phyloP scores from a whole-genome alignment of 2,329 filamentous ascomycete genomes.

The Fusarium verrucosum region DNA sequence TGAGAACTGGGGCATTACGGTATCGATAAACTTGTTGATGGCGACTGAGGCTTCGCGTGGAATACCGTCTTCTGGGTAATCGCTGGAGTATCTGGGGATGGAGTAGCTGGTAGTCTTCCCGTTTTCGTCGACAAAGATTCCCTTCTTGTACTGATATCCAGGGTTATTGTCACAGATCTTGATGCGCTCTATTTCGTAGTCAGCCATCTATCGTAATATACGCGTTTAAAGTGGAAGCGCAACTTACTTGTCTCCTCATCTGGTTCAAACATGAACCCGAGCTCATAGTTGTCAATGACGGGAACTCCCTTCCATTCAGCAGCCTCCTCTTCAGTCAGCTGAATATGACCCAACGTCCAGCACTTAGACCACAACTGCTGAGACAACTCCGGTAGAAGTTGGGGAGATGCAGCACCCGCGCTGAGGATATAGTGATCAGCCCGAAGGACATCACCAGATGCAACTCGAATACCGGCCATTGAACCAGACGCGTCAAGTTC shows the following conservation, averaged over 20 bases:
- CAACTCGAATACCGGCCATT: neutral
- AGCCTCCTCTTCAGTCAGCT: neutral
- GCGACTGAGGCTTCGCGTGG: neutral
- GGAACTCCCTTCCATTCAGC: conserved; percentile 2
- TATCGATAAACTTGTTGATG: neutral
- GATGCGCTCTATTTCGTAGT: neutral
- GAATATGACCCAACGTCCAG: neutral
- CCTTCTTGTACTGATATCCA: neutral
- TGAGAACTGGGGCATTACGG: conserved; percentile 6
- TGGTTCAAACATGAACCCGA: conserved; percentile 16
- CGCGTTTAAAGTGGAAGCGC: rapidly evolving
- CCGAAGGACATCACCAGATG: neutral
- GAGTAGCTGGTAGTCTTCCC: neutral
- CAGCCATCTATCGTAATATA: neutral
- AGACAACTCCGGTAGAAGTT: neutral
- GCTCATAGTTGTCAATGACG: conserved; percentile 1
- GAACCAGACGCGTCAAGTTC: neutral
- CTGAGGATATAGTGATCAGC: conserved; percentile 13
- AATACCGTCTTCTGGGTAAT: neutral
- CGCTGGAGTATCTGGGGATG: conserved; percentile 3
- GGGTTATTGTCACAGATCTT: conserved; percentile 16
- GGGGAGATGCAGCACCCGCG: neutral
- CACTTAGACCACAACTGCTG: conserved; percentile 1
- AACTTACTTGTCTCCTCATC: conserved; percentile 4
- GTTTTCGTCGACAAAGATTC: neutral